A percentile compares a stretch with the other conserved stretches of the same genome.
phyloP scores from a whole-genome alignment of 148 eudicot species.

The Salicornia ramosissima region DNA sequence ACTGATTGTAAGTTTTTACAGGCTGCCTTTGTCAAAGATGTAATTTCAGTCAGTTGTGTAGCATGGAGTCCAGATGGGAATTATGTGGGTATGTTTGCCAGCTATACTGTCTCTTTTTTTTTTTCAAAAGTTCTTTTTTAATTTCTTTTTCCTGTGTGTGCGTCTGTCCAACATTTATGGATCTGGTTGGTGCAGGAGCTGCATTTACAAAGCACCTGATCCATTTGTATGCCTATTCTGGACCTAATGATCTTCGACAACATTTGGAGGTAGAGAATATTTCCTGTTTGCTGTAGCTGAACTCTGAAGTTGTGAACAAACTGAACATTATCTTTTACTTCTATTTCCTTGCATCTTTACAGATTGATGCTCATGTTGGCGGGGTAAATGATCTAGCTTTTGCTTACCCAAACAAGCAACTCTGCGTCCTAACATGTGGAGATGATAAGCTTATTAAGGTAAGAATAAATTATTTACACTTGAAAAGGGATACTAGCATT shows the following conservation, averaged over 20 bases:
- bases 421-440: constrained; percentile 82
- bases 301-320: background rate
- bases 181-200: constrained; percentile 56
- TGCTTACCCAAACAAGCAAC: constrained; percentile 80
- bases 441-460: constrained; percentile 93
- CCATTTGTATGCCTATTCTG: constrained; percentile 68
- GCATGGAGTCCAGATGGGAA: constrained; percentile 90
- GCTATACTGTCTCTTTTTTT: background rate
- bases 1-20: constrained; percentile 30
- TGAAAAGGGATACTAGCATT: background rate
- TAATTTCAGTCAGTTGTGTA: constrained; percentile 60
- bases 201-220: constrained; percentile 77
- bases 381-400: constrained; percentile 90
- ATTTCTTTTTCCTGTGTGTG: background rate
- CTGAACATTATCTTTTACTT: constrained; percentile 3
- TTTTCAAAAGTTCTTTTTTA: background rate
- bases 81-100: constrained; percentile 48
- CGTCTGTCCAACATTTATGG: background rate
- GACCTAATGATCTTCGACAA: constrained; percentile 72
- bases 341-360: constrained; percentile 19
- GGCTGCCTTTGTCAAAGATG: constrained; percentile 63
- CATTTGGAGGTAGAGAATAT: constrained; percentile 54
- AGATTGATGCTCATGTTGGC: constrained; percentile 87
- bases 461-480: background rate
- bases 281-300: constrained; percentile 9